Conservation (phyloP, 2,329 filamentous ascomycete species). For the Spiromastix sp. region DNA sequence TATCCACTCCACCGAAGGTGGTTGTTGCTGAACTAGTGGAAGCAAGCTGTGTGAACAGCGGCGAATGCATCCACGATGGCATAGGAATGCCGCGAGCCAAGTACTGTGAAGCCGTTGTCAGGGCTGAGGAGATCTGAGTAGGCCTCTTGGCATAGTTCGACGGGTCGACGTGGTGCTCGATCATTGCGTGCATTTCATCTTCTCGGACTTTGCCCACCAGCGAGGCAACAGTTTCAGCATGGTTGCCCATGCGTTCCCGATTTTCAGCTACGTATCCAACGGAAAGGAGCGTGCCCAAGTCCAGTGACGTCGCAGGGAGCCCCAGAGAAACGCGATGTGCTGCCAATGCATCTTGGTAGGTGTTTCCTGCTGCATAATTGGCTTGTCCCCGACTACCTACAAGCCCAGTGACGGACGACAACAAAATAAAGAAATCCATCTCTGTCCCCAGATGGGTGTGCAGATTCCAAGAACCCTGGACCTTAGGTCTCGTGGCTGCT, state of each 20-base stretch:
- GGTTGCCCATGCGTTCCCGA: constrained; percentile 1
- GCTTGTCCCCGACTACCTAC: constrained; percentile 37
- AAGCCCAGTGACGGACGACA: constrained; percentile 33
- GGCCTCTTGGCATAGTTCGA: constrained; percentile 9
- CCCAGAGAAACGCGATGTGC: constrained; percentile 17
- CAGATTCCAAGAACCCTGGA: constrained; percentile 28
- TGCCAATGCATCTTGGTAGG: constrained; percentile 29
- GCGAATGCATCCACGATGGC: constrained; percentile 16
- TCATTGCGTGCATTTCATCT: constrained; percentile 12
- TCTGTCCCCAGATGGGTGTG: constrained; percentile 18
- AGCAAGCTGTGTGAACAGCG: constrained; percentile 15
- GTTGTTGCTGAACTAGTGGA: constrained; percentile 5
- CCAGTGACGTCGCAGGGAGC: constrained; percentile 16
- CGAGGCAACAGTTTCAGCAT: constrained; percentile 6
- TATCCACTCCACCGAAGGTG: constrained; percentile 4
- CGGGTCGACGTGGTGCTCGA: constrained; percentile 13
- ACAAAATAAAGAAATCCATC: constrained; percentile 34
- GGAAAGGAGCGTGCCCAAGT: constrained; percentile 23
- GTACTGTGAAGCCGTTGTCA: constrained; percentile 11
- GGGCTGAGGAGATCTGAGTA: constrained; percentile 12
- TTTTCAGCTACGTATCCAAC: constrained; percentile 26
- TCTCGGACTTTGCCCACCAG: constrained; percentile 10
- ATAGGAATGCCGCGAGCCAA: constrained; percentile 11
- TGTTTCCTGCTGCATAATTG: constrained; percentile 33
- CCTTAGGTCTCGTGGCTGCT: constrained; percentile 29